Evolutionary conservation across 2,329 filamentous ascomycete genomes (phyloP), one percentile per base, ranked within the genome.

Genomic region (Paraphoma chrysanthemicola): DNA sequence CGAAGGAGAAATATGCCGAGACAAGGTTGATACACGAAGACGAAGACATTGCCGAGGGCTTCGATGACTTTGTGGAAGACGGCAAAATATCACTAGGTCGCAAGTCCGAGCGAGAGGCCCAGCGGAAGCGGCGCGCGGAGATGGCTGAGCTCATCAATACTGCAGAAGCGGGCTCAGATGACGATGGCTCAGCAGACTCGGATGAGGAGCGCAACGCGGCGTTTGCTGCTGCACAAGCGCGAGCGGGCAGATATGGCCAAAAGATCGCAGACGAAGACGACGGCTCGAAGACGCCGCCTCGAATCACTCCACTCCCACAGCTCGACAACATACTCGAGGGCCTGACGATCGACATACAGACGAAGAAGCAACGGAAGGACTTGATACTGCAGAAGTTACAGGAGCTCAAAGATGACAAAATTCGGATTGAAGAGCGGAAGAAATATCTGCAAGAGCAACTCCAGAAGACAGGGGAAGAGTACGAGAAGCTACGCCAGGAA

Each of bases 1-100:
- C 80, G 16, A 86, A 86, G 62, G 86, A 88, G 67, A 87, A 90
- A 62, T 85, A 86, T 33, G 85, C 71, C 4, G 80, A 93, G 59
- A 90, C 90, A 6, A 85, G 94, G 1, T 83, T 98, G 1, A 85
- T 93, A 6, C 86, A 84, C 42, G 93, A 97, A 33, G 94, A 98
- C 67, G 94, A 98, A 72, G 92, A 98, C 69, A 85, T 97, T 0
- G 91, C 91, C 38, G 95, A 98, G 78, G 93, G 93, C 0, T 98
- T 96, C 66, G 94, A 98, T 57, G 90, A 94, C 52, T 97, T 91
- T 67, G 91, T 95, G 8, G 91, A 95, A 41, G 92, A 97, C 71
- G 92, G 91, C 8, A 86, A 87, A 7, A 86, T 97, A 9, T 86
- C 91, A 1, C 82, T 97, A 0, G 92, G 93, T 33, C 87, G 85